These are phyloP conservation scores for Sindora glabra DNA, from an alignment of 306 rosid genomes.

Conservation along the genomic window DNA sequence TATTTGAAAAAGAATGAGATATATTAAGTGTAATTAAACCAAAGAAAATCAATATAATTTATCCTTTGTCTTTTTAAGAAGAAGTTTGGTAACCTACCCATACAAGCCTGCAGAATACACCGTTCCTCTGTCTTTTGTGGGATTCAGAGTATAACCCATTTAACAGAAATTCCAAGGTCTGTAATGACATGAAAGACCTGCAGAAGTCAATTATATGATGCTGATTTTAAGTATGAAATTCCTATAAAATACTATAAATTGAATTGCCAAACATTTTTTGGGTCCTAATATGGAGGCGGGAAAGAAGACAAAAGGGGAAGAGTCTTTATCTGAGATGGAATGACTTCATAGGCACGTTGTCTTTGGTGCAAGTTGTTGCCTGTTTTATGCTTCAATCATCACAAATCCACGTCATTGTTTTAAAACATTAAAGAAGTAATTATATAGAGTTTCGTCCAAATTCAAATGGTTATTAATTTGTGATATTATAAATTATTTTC, in stretches of 20 bases:
- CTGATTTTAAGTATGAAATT: neutral
- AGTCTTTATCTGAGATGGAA: neutral
- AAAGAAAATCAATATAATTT: too few species aligned
- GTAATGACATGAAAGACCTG: neutral
- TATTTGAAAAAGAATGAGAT: too few species aligned
- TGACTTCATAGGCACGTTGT: neutral
- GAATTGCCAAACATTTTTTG: neutral
- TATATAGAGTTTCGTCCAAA: too few species aligned
- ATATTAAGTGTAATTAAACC: too few species aligned
- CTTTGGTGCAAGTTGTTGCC: conserved; percentile 6
- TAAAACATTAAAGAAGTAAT: too few species aligned
- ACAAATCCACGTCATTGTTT: neutral
- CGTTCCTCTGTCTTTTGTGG: neutral
- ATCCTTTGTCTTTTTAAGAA: too few species aligned
- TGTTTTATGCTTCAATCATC: conserved; percentile 5
- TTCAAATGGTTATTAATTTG: too few species aligned
- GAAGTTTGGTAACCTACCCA: too few species aligned
- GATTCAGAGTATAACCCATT: neutral
- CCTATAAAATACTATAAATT: neutral
- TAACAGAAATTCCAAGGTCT: neutral
- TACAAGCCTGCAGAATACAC: too few species aligned
- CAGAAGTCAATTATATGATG: neutral
- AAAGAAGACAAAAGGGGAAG: neutral
- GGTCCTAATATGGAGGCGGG: neutral
- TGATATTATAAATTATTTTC: too few species aligned